phyloP scores from a whole-genome alignment of 1,284 basidiomycete genomes.

The Heterobasidion occidentale region DNA sequence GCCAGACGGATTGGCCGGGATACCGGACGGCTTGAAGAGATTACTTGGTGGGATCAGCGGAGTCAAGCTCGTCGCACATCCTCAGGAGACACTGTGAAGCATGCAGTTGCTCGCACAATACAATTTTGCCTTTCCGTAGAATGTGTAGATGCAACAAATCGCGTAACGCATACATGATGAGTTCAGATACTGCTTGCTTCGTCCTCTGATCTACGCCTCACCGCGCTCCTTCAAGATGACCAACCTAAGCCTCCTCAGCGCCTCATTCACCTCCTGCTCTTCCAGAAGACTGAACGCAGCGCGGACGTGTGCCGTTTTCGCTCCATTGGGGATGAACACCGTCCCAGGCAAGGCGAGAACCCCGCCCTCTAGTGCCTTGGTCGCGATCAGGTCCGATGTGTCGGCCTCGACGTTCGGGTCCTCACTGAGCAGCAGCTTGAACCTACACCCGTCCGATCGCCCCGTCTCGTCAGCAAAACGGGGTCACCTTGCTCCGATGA shows the following conservation, averaged over 20 bases:
- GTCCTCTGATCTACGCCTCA: neutral
- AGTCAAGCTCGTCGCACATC: constrained; percentile 20
- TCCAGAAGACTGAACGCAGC: constrained; percentile 76
- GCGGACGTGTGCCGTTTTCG: constrained; percentile 66
- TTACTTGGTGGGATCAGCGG: constrained; percentile 19
- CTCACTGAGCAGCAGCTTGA: constrained; percentile 47
- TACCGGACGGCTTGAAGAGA: constrained; percentile 17
- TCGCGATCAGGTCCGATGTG: constrained; percentile 70
- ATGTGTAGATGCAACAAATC: too few species aligned
- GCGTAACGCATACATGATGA: too few species aligned
- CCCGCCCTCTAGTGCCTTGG: constrained; percentile 72
- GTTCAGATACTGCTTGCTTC: too few species aligned
- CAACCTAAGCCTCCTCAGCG: constrained; percentile 56
- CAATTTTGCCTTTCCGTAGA: too few species aligned
- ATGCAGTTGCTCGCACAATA: neutral
- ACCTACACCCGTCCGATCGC: constrained; percentile 34
- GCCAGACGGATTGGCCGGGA: constrained; percentile 18
- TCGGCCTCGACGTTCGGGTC: constrained; percentile 51
- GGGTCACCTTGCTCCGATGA: constrained; percentile 1
- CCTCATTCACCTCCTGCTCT: constrained; percentile 68
- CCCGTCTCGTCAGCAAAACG: constrained; percentile 6
- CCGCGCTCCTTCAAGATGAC: constrained; percentile 42
- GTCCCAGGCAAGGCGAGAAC: constrained; percentile 86
- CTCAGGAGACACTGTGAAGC: constrained; percentile 18
- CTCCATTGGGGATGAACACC: constrained; percentile 66